Conservation (phyloP, 73 alveolate genomes). For the Paramecium biaurelia region DNA sequence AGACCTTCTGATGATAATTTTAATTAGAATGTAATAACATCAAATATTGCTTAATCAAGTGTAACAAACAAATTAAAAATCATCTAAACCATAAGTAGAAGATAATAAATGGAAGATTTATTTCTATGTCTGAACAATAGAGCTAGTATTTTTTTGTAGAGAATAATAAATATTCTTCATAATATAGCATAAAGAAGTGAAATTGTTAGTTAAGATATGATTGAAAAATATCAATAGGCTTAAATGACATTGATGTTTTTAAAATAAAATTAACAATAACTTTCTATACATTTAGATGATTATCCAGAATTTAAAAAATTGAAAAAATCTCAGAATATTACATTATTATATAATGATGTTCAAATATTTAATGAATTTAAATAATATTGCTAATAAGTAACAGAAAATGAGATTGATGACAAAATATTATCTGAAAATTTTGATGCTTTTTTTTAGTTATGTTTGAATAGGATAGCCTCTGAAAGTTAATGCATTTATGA, state of each 20-base stretch:
- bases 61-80: not conserved
- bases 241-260: not conserved
- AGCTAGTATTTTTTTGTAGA: not conserved
- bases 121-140: not conserved
- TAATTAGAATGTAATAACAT: not conserved
- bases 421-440: not conserved
- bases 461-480: not conserved
- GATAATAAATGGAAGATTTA: not conserved
- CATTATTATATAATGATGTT: not conserved
- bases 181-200: constrained; percentile 12
- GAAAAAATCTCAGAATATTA: not conserved
- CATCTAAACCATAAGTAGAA: not conserved
- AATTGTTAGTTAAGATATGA: not conserved
- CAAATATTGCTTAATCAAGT: constrained; percentile 1
- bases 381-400: not conserved
- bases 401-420: not conserved
- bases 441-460: not conserved
- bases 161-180: not conserved
- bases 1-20: not conserved
- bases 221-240: not conserved
- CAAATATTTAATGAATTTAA: not conserved
- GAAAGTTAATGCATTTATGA: constrained; percentile 19
- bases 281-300: not conserved
- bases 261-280: not conserved
- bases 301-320: not conserved